Evolutionary conservation across 805 yeast genomes (phyloP).

Genomic region (Kodamaea nitidulidarum): DNA sequence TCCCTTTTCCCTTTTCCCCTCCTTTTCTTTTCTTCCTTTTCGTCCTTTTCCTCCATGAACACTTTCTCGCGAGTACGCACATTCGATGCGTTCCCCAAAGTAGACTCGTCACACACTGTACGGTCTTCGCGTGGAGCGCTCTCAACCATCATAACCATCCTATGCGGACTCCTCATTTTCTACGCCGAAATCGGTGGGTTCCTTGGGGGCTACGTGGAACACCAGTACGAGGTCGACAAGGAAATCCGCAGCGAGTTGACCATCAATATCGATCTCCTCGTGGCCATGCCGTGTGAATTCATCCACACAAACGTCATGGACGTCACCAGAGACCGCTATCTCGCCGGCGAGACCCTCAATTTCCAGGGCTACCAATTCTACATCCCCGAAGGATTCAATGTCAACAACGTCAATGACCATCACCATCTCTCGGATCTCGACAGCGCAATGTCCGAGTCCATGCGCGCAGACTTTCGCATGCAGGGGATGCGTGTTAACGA

Average conservation of each 20-base stretch:
- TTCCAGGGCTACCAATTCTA: slow-evolving; percentile 61
- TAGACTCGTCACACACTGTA: slow-evolving; percentile 54
- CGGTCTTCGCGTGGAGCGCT: slow-evolving; percentile 75
- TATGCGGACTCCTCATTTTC: slow-evolving; percentile 60
- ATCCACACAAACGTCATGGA: slow-evolving; percentile 76
- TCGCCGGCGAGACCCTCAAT: slow-evolving; percentile 73
- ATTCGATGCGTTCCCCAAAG: slow-evolving; percentile 47
- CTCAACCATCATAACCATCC: slow-evolving; percentile 60
- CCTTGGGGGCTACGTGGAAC: slow-evolving; percentile 76
- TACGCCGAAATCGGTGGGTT: slow-evolving; percentile 86
- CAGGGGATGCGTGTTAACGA: slow-evolving; percentile 41
- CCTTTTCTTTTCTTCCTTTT: too few relatives aligned
- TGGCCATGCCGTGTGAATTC: slow-evolving; percentile 79
- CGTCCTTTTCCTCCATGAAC: too few relatives aligned
- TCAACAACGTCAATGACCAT: slow-evolving; percentile 43
- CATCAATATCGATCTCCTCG: slow-evolving; percentile 74
- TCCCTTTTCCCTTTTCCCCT: too few relatives aligned
- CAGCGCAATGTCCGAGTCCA: slow-evolving; percentile 59
- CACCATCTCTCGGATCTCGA: slow-evolving; percentile 63
- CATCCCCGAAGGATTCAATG: slow-evolving; percentile 46
- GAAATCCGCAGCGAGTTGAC: slow-evolving; percentile 52
- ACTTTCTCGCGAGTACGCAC: slow-evolving; percentile 39
- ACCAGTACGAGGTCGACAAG: slow-evolving; percentile 72
- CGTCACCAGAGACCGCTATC: slow-evolving; percentile 65
- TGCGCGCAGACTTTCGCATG: slow-evolving; percentile 58